Evolutionary conservation across 352 stramenopile genomes (phyloP), one percentile per base, ranked within the genome.

Genomic region (Phytophthora palmivora): DNA sequence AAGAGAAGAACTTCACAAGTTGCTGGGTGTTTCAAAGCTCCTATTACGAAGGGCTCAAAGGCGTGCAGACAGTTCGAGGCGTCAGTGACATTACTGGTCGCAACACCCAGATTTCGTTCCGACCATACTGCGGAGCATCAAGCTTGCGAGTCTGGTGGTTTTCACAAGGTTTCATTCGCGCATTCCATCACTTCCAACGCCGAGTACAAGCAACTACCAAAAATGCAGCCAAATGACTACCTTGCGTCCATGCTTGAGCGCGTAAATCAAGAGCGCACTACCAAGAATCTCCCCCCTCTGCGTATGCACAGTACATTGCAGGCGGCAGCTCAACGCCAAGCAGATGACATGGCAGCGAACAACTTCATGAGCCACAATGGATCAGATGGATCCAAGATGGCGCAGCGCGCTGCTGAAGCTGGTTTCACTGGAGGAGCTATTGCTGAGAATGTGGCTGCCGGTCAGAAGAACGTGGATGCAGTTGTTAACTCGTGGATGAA

Each of bases 401-500:
- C 19, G 1, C 32, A 61, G 19, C 78, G 78, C 4, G 66, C 72
- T 32, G 70, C 47, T 39, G 56, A 58, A n/a, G 38, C 76, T 26
- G 70, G 76, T 15, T 85, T 83, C 51, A 65, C 68, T 19, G 79
- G 75, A 26, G 71, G 62, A 12, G 70, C 46, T 52, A 58, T 84
- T 4, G 77, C 59, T 15, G 77, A 87, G 45, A 87, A 87, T 49
- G 69, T 84, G 12, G 77, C 74, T 22, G 71, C 72, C 6, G 77
- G 77, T 4, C 74, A 83, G 39, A 54, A 51, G n/a, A 58, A 72
- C 51, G 72, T 84, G 44, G 44, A 55, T 8, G 56, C 49, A 12
- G 76, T 83, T 18, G 74, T 86, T 39, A 51, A 74, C 19, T 72
- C 74, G 39, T 86, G 76, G 76, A 85, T 85, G 73, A 74, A 75